Evolutionary conservation across 2,329 filamentous ascomycete genomes (phyloP), one percentile per base, ranked within the genome.

Genomic region (Aspergillus sp.): DNA sequence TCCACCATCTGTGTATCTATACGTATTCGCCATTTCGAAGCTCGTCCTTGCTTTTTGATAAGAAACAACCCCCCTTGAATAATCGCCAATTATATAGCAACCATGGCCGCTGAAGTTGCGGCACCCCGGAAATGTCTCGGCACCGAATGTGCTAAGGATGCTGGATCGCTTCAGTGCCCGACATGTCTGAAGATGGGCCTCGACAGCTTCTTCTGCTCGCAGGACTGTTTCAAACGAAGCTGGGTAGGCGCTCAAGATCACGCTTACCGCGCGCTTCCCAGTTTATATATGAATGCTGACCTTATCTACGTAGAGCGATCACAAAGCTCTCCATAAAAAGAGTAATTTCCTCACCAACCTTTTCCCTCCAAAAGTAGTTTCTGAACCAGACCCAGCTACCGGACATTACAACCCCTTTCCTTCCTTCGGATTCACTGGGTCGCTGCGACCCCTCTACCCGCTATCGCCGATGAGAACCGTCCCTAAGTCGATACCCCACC

Each of bases 201-300:
- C 72, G 91, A 95, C 70, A 96, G 91, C 79, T 97, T 87, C 78
- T 99, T 98, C 80, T 99, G 95, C 81, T 92, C 92, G 26, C 95
- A 99, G 76, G 95, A 98, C 68, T 99, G 95, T 81, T 99, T 99
- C 80, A 98, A 97, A 83, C 89, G 87, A 76, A 99, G 92, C 81
- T 99, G 95, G 95, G 95, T 98, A 86, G 68, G 85, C 66, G 66
- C 63, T 56, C 64, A 63, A 66, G 63, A 62, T 42, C 54, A 62
- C 64, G 62, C 62, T 62, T 66, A 64, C 57, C 20, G 22, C 18
- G 41, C 36, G 9, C 22, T 56, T 53, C 59, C 34, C 52, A 30
- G 52, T 57, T 22, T 39, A 52, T 51, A 15, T 26, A 5, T 42
- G 4, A 22, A 20, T 62, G 52, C 61, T 66, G 55, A 66, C 51